Evolutionary conservation across 306 rosid genomes (phyloP).

Genomic region (Dalbergia cultrata): DNA sequence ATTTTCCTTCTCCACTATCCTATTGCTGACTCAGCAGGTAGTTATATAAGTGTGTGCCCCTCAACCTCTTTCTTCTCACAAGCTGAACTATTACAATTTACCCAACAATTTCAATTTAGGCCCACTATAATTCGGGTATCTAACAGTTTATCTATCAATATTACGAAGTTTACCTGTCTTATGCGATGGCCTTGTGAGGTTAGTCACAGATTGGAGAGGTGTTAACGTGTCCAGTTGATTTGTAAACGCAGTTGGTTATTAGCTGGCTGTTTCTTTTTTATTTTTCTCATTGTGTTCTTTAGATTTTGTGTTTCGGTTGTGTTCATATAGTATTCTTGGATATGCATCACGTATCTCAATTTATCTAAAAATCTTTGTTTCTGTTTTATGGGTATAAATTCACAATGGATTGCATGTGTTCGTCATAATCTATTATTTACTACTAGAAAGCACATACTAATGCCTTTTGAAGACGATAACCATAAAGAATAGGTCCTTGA

Average conservation of each 20-base stretch:
- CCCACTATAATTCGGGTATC: no score
- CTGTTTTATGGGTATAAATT: slow-evolving; percentile 44
- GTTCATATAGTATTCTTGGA: slow-evolving; percentile 66
- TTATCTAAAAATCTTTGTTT: slow-evolving; percentile 46
- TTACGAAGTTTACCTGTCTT: not conserved
- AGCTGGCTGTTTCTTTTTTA: slow-evolving; percentile 47
- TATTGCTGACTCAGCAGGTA: no score
- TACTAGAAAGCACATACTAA: not conserved
- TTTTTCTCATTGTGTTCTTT: slow-evolving; percentile 30
- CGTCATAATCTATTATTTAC: slow-evolving; percentile 14
- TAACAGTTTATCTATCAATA: not conserved
- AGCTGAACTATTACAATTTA: no score
- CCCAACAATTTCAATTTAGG: no score
- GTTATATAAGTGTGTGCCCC: no score
- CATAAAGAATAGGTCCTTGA: not conserved
- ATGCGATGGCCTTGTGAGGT: slow-evolving; percentile 67
- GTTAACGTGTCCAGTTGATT: slow-evolving; percentile 79
- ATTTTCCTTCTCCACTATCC: no score
- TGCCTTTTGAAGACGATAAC: slow-evolving; percentile 16
- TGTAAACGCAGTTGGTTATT: slow-evolving; percentile 44
- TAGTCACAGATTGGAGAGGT: slow-evolving; percentile 83
- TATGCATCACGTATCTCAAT: slow-evolving; percentile 59
- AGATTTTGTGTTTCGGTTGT: slow-evolving; percentile 56
- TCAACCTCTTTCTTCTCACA: no score
- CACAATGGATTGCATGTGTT: slow-evolving; percentile 39